These are phyloP conservation scores for Schwanniomyces etchellsii DNA, from an alignment of 1,139 yeast genomes.

Conservation along the genomic window DNA sequence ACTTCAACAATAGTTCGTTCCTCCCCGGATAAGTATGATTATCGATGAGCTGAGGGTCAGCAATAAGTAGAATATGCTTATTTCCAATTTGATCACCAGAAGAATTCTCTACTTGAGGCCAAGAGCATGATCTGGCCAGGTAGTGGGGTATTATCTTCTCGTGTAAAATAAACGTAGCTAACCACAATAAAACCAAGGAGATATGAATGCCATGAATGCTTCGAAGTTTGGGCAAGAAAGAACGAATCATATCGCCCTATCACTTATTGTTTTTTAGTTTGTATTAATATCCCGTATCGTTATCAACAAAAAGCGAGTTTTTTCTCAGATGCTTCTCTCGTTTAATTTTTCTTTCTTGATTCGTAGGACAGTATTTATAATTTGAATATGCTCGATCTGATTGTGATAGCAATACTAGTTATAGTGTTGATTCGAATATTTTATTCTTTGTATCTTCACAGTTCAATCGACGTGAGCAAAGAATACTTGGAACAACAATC, in stretches of 20 bases:
- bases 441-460: conserved; percentile 19
- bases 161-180: conserved; percentile 24
- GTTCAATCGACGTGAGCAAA: conserved; percentile 47
- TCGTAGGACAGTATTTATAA: no score
- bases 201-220: conserved; percentile 22
- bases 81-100: conserved; percentile 6
- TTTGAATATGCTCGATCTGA: background rate
- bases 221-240: conserved; percentile 15
- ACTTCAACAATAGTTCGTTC: conserved; percentile 22
- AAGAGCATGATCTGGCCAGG: conserved; percentile 25
- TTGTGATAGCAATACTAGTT: background rate
- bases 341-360: no score
- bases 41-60: conserved; percentile 46
- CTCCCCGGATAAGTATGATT: conserved; percentile 48
- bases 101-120: conserved; percentile 17
- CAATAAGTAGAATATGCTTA: conserved; percentile 30
- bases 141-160: conserved; percentile 30
- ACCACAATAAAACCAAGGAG: conserved; percentile 23
- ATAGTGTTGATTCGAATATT: conserved; percentile 13
- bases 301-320: no score
- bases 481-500: conserved; percentile 59
- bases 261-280: no score
- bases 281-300: no score
- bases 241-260: background rate
- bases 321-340: no score